These are phyloP conservation scores for Musa schizocarpa DNA, from an alignment of 176 grass and related monocot species.

Conservation along the genomic window DNA sequence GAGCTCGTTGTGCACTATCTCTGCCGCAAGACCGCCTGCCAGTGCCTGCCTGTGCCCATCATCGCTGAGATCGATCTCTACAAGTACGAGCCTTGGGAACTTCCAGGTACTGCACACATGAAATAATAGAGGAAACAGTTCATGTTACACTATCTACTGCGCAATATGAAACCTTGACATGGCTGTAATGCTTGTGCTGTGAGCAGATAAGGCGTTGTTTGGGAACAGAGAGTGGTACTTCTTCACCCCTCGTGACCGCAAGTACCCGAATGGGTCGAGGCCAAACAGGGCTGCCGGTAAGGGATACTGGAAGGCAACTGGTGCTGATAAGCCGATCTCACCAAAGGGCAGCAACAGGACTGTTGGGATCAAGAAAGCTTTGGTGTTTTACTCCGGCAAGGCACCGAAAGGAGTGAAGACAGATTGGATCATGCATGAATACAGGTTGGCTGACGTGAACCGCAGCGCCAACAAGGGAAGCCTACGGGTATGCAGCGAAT, in stretches of 20 bases:
- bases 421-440: constrained; percentile 52
- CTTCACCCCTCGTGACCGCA: constrained; percentile 4
- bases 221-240: constrained; percentile 8
- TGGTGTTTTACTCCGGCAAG: constrained; percentile 4
- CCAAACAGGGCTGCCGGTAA: constrained; percentile 3
- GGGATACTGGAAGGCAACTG: constrained; percentile 2
- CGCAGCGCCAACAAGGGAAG: neutral
- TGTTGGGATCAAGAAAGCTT: constrained; percentile 4
- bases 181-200: too few relatives aligned
- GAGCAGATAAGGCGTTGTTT: neutral
- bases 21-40: constrained; percentile 4
- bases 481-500: neutral
- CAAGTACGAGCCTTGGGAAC: constrained; percentile 61
- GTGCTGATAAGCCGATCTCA: neutral
- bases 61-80: constrained; percentile 96
- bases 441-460: constrained; percentile 7
- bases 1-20: constrained; percentile 84
- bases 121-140: neutral
- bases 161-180: neutral
- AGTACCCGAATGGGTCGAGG: constrained; percentile 5
- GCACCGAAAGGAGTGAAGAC: constrained; percentile 24
- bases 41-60: constrained; percentile 25
- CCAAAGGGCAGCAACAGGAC: neutral
- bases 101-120: neutral
- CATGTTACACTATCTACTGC: too few relatives aligned